Evolutionary conservation across 2,329 filamentous ascomycete species (phyloP).

Genomic region (Fusarium chlamydosporum): DNA sequence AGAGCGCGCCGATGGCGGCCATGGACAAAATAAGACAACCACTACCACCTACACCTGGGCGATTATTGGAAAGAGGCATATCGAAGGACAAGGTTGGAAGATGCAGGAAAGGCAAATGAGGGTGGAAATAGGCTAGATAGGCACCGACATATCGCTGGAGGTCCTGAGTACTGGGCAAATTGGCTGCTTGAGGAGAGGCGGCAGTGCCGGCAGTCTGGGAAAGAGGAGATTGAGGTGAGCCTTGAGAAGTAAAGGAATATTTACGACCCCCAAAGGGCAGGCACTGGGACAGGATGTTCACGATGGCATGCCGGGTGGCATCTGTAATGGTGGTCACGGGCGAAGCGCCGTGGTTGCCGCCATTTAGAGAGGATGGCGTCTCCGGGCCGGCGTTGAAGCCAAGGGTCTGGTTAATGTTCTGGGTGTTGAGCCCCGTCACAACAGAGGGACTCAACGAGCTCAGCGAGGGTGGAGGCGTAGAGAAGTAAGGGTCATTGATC

Average conservation of each 20-base stretch:
- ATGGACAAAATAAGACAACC: constrained; percentile 88
- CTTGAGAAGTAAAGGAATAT: constrained; percentile 72
- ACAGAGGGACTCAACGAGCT: constrained; percentile 79
- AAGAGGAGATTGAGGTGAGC: constrained; percentile 68
- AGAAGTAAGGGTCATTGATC: constrained; percentile 81
- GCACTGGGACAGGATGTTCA: constrained; percentile 71
- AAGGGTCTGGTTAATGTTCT: constrained; percentile 75
- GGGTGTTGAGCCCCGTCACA: constrained; percentile 73
- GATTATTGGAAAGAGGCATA: constrained; percentile 75
- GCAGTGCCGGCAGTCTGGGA: constrained; percentile 63
- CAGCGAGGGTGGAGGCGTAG: constrained; percentile 81
- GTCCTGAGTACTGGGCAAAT: constrained; percentile 84
- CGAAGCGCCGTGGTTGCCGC: constrained; percentile 71
- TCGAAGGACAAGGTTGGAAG: constrained; percentile 93
- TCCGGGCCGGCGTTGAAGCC: constrained; percentile 76
- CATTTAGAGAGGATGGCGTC: constrained; percentile 79
- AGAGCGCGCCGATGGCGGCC: constrained; percentile 84
- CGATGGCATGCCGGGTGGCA: constrained; percentile 72
- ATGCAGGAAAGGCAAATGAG: constrained; percentile 94
- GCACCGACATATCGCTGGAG: constrained; percentile 91
- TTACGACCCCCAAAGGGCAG: constrained; percentile 71
- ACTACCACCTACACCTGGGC: constrained; percentile 78
- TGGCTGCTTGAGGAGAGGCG: constrained; percentile 66
- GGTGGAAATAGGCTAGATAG: constrained; percentile 93
- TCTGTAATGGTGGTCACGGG: constrained; percentile 76